Evolutionary conservation across 2,329 filamentous ascomycete species (phyloP).

Genomic region (Dactylellina parvicollis): DNA sequence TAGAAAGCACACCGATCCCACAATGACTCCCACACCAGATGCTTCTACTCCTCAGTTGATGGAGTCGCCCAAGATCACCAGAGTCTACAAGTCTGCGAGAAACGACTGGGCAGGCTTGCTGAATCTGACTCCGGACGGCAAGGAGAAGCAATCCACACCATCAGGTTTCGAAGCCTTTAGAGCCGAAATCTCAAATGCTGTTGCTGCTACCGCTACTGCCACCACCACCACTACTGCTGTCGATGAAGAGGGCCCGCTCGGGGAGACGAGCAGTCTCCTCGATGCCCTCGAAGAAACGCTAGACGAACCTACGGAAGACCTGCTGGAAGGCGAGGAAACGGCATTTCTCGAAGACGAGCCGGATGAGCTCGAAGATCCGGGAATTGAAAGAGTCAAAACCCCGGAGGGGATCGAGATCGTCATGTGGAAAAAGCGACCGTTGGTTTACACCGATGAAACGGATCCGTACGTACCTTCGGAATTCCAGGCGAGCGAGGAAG

Average conservation of each 20-base stretch:
- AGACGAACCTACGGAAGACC: neutral
- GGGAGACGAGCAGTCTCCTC: neutral
- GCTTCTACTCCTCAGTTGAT: neutral
- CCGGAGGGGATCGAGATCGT: conserved; percentile 36
- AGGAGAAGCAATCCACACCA: conserved; percentile 21
- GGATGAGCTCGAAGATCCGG: conserved; percentile 27
- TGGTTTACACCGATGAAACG: conserved; percentile 39
- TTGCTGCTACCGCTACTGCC: too few species aligned
- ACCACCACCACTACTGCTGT: neutral
- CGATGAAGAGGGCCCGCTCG: neutral
- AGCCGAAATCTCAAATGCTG: conserved; percentile 3
- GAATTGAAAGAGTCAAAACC: conserved; percentile 40
- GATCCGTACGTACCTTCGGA: conserved; percentile 10
- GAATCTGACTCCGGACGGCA: conserved; percentile 31
- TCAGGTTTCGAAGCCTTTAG: conserved; percentile 14
- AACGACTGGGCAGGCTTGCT: conserved; percentile 21
- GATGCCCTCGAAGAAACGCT: conserved; percentile 19
- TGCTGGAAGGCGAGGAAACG: conserved; percentile 13
- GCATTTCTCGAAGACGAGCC: conserved; percentile 1
- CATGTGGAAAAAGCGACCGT: conserved; percentile 41
- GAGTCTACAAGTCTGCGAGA: neutral
- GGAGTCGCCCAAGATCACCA: neutral
- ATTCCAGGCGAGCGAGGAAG: conserved; percentile 19
- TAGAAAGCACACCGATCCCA: neutral
- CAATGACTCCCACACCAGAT: neutral